Evolutionary conservation across 352 stramenopile species (phyloP).

Genomic region (Pseudoperonospora humuli): DNA sequence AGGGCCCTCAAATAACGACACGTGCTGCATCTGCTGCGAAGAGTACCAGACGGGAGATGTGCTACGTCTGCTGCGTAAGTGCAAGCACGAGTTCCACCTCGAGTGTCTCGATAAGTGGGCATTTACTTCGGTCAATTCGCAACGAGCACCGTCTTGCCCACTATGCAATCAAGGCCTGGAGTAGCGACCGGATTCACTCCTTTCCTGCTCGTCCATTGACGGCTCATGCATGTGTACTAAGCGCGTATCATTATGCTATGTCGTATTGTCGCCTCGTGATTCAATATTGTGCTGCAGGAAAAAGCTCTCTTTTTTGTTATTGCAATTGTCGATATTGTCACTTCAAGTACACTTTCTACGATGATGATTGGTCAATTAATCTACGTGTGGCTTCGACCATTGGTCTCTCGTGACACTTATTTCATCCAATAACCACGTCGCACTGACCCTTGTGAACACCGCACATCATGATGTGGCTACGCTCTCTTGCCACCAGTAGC

Average conservation of each 20-base stretch:
- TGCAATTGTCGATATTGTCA: neutral
- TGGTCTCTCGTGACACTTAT: neutral
- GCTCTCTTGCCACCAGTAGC: conserved; percentile 8
- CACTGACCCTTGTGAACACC: neutral
- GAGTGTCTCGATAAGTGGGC: conserved; percentile 87
- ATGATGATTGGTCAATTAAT: conserved; percentile 2
- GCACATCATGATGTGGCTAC: conserved; percentile 14
- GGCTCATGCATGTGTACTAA: neutral
- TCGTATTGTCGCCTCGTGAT: conserved; percentile 2
- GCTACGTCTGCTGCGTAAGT: conserved; percentile 68
- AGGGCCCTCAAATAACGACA: conserved; percentile 76
- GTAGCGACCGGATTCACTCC: conserved; percentile 15
- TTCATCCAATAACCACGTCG: conserved; percentile 6
- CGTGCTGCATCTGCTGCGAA: conserved; percentile 84
- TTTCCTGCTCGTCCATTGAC: conserved; percentile 3
- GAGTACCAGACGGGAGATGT: conserved; percentile 75
- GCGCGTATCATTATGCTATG: conserved; percentile 2
- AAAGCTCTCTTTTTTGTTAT: conserved; percentile 6
- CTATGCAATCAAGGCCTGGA: conserved; percentile 79
- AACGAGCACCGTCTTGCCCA: conserved; percentile 63
- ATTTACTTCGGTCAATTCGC: conserved; percentile 64
- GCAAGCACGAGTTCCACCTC: conserved; percentile 85
- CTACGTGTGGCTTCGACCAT: neutral
- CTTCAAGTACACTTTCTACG: conserved; percentile 3
- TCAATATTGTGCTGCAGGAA: conserved; percentile 6